A percentile compares a stretch with the other conserved stretches of the same genome.
Conservation (phyloP, 1,284 basidiomycete genomes). For the Clitocybe nebularis region DNA sequence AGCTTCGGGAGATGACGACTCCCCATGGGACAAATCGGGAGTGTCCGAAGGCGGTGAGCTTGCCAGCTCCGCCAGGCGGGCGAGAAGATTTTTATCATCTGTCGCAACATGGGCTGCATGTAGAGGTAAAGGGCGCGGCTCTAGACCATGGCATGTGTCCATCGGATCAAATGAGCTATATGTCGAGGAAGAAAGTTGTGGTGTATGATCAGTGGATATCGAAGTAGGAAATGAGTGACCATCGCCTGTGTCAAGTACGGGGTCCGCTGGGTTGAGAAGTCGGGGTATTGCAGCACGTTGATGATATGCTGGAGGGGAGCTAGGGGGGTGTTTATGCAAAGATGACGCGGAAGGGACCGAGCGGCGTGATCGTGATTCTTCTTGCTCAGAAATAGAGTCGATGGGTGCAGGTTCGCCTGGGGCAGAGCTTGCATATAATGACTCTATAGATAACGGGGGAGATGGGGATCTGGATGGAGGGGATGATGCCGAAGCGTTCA, state of each 20-base stretch:
- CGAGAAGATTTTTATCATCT: slow-evolving; percentile 67
- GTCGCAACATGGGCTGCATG: slow-evolving; percentile 64
- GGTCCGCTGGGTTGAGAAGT: too few relatives aligned
- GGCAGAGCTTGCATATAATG: slow-evolving; percentile 7
- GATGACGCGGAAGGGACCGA: slow-evolving; percentile 1
- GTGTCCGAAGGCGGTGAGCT: slow-evolving; percentile 46
- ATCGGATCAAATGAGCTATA: slow-evolving; percentile 3
- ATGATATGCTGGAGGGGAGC: slow-evolving; percentile 36
- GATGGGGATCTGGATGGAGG: slow-evolving; percentile 9
- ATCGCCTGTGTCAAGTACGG: slow-evolving; percentile 12
- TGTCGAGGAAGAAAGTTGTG: slow-evolving; percentile 1
- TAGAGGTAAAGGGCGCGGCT: slow-evolving; percentile 3
- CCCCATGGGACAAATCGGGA: slow-evolving; percentile 10
- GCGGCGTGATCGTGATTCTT: slow-evolving; percentile 1
- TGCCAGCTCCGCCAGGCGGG: slow-evolving; percentile 49
- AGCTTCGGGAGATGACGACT: slow-evolving; percentile 19
- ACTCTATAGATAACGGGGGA: slow-evolving; percentile 15
- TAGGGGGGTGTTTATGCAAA: slow-evolving; percentile 9
- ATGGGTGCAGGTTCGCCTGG: background rate
- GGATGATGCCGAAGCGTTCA: slow-evolving; percentile 4
- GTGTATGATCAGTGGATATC: slow-evolving; percentile 2
- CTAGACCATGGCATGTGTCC: slow-evolving; percentile 1
- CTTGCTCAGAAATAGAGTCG: background rate
- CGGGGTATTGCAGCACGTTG: slow-evolving; percentile 21
- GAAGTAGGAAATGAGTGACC: background rate